Evolutionary conservation across 2,329 filamentous ascomycete species (phyloP).

Genomic region (Rugonectria rugulosa): DNA sequence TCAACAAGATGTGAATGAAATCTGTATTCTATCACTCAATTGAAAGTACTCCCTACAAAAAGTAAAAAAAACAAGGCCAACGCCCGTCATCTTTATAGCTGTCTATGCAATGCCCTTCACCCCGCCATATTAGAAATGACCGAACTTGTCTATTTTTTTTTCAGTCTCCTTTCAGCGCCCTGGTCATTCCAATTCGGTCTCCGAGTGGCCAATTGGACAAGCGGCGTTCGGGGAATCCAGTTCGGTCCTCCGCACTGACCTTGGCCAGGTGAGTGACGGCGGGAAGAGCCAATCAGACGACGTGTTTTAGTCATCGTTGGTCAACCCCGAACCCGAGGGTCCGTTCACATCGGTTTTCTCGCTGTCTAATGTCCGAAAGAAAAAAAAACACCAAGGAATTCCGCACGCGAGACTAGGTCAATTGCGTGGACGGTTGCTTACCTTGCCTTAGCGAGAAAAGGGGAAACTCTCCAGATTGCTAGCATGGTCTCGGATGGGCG

Average conservation of each 20-base stretch:
- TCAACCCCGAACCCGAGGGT: slow-evolving; percentile 29
- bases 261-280: neutral
- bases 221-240: neutral
- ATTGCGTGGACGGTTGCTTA: neutral
- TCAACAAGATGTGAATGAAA: neutral
- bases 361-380: too few relatives aligned
- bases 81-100: slow-evolving; percentile 14
- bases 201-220: neutral
- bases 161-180: neutral
- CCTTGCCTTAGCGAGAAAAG: too few relatives aligned
- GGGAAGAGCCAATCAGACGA: slow-evolving; percentile 39
- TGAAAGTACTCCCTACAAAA: too few relatives aligned
- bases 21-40: too few relatives aligned
- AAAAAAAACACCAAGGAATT: slow-evolving; percentile 8
- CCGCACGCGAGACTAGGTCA: neutral
- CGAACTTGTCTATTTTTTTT: neutral
- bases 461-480: neutral
- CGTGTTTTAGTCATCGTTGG: slow-evolving; percentile 45
- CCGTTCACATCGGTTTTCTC: too few relatives aligned
- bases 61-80: neutral
- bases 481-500: neutral
- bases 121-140: slow-evolving; percentile 6
- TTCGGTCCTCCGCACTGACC: neutral
- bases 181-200: too few relatives aligned
- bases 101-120: neutral